A percentile compares a stretch with the other conserved stretches of the same genome.
Evolutionary conservation across 225 moss, liverwort and hornwort genomes (phyloP).

Genomic region (Physcomitrellopsis africana): DNA sequence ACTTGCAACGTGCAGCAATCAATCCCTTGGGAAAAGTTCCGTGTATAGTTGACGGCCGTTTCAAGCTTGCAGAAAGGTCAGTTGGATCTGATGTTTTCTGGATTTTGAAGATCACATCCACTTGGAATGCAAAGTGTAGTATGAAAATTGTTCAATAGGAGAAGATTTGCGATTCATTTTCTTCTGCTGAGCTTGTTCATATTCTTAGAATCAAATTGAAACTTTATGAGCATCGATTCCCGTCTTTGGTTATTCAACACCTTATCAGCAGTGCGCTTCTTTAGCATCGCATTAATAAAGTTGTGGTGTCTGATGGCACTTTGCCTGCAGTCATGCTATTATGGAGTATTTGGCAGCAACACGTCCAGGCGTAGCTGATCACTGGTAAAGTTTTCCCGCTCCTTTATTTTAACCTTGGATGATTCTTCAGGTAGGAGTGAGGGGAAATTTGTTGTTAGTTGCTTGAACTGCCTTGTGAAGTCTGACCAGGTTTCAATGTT

Average conservation of each 20-base stretch:
- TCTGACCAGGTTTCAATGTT: constrained; percentile 1
- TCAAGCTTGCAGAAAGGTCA: constrained; percentile 50
- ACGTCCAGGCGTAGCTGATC: constrained; percentile 72
- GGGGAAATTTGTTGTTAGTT: neutral
- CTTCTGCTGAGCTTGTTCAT: neutral
- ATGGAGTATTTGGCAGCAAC: constrained; percentile 69
- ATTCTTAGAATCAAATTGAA: constrained; percentile 7
- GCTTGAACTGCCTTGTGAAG: constrained; percentile 10
- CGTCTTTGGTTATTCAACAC: neutral
- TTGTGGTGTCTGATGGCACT: constrained; percentile 10
- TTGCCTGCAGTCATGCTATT: constrained; percentile 76
- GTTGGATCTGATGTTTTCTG: neutral
- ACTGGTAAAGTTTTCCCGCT: constrained; percentile 53
- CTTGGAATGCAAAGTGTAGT: constrained; percentile 4
- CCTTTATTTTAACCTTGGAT: neutral
- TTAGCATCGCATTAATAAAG: neutral
- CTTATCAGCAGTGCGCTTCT: constrained; percentile 18
- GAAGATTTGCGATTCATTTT: neutral
- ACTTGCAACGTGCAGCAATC: constrained; percentile 37
- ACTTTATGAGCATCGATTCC: neutral
- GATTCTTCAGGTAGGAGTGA: neutral
- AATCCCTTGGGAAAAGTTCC: constrained; percentile 49
- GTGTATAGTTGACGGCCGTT: constrained; percentile 57
- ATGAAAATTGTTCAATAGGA: neutral
- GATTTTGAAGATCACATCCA: neutral